These are phyloP conservation scores for Candida schatavii DNA, from an alignment of 805 yeast genomes.

Conservation along the genomic window DNA sequence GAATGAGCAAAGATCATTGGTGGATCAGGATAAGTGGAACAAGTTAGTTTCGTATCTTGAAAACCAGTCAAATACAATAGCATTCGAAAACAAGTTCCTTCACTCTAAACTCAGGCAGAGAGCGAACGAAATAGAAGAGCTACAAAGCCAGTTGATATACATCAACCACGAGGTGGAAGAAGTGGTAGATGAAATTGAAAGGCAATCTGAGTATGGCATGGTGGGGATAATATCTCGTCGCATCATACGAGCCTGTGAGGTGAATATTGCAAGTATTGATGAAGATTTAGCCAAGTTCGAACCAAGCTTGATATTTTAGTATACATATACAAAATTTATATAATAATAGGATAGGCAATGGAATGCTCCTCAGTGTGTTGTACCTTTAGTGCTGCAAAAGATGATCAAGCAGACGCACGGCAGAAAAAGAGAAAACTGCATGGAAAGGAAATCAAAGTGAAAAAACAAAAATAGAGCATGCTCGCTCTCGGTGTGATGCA, in stretches of 20 bases:
- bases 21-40: constrained; percentile 14
- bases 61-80: constrained; percentile 23
- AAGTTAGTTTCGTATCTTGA: constrained; percentile 32
- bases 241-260: constrained; percentile 8
- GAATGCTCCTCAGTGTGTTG: too few species aligned
- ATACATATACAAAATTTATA: too few species aligned
- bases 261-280: constrained; percentile 8
- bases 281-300: constrained; percentile 14
- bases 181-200: constrained; percentile 7
- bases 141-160: constrained; percentile 21
- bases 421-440: background rate
- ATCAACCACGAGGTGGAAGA: constrained; percentile 18
- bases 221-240: constrained; percentile 3
- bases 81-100: constrained; percentile 35
- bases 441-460: too few species aligned
- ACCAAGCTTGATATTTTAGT: constrained; percentile 13
- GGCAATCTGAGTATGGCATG: background rate
- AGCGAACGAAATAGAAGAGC: constrained; percentile 19
- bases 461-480: too few species aligned
- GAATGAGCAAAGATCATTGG: constrained; percentile 2
- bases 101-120: constrained; percentile 18
- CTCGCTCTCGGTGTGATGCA: too few species aligned
- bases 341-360: too few species aligned
- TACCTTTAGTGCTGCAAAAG: background rate
- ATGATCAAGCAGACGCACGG: background rate